phyloP scores from a whole-genome alignment of 306 rosid genomes.

The Prinsepia uniflora region DNA sequence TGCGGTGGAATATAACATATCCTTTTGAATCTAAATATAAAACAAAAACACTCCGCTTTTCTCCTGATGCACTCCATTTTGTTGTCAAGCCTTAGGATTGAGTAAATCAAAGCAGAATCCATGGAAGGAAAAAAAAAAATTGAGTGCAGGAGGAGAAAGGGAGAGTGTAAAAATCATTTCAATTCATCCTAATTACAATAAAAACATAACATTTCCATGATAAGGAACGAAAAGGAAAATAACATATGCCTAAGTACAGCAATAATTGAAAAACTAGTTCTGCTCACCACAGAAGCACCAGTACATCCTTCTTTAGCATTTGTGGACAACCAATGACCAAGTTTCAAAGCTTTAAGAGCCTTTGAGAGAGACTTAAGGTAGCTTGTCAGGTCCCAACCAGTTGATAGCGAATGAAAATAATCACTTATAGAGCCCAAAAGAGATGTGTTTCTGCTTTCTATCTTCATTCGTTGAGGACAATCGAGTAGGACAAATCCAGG shows the following conservation, averaged over 20 bases:
- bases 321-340: constrained; percentile 59
- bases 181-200: background rate
- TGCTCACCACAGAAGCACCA: constrained; percentile 73
- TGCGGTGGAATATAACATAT: background rate
- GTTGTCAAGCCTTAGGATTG: too few species aligned
- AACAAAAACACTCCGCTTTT: too few species aligned
- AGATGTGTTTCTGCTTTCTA: constrained; percentile 90
- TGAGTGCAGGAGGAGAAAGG: too few species aligned
- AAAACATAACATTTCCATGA: background rate
- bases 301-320: constrained; percentile 84
- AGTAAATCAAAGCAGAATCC: too few species aligned
- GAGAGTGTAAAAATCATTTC: too few species aligned
- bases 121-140: too few species aligned
- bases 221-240: background rate
- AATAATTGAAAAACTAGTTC: background rate
- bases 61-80: too few species aligned
- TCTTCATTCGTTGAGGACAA: constrained; percentile 96
- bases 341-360: constrained; percentile 86
- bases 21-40: background rate
- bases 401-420: constrained; percentile 85
- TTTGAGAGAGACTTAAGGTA: constrained; percentile 95
- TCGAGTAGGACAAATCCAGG: constrained; percentile 89
- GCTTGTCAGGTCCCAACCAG: constrained; percentile 96
- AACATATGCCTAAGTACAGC: background rate
- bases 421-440: constrained; percentile 95